These are phyloP conservation scores for Penicillium corylophilum DNA, from an alignment of 2,329 filamentous ascomycete genomes.

Conservation along the genomic window DNA sequence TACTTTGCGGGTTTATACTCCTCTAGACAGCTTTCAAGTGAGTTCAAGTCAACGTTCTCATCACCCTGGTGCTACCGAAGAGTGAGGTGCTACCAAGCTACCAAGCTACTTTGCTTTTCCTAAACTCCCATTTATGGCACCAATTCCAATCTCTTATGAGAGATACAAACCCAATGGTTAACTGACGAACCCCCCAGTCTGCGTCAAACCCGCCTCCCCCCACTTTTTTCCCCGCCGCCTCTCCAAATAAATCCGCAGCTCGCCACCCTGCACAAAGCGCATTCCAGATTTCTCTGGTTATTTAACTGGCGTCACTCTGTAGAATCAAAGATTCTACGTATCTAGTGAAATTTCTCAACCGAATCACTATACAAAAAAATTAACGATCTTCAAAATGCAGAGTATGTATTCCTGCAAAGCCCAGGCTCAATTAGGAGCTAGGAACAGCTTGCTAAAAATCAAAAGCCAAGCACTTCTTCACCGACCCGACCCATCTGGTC, in stretches of 20 bases:
- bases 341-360: not conserved
- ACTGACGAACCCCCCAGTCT: slow-evolving; percentile 1
- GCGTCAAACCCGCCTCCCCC: slow-evolving; percentile 26
- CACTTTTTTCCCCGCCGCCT: slow-evolving; percentile 33
- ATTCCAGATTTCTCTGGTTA: slow-evolving; percentile 2
- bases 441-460: not conserved
- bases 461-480: slow-evolving; percentile 78
- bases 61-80: not conserved
- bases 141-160: slow-evolving; percentile 3
- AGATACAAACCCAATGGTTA: not conserved
- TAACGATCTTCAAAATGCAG: not conserved
- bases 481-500: slow-evolving; percentile 77
- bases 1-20: not conserved
- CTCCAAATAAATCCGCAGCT: slow-evolving; percentile 14
- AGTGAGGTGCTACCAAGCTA: slow-evolving; percentile 12
- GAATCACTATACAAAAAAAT: not conserved
- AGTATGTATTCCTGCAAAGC: not conserved
- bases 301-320: not conserved
- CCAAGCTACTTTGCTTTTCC: no score
- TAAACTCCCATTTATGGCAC: no score
- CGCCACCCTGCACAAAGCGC: not conserved
- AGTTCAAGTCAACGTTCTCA: not conserved
- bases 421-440: not conserved
- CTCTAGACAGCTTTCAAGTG: not conserved
- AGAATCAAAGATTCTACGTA: not conserved